Percentiles rank a stretch among this genome's conserved stretches.
Conservation (phyloP, 1,284 basidiomycete species). For the Rhodotorula glutinis region DNA sequence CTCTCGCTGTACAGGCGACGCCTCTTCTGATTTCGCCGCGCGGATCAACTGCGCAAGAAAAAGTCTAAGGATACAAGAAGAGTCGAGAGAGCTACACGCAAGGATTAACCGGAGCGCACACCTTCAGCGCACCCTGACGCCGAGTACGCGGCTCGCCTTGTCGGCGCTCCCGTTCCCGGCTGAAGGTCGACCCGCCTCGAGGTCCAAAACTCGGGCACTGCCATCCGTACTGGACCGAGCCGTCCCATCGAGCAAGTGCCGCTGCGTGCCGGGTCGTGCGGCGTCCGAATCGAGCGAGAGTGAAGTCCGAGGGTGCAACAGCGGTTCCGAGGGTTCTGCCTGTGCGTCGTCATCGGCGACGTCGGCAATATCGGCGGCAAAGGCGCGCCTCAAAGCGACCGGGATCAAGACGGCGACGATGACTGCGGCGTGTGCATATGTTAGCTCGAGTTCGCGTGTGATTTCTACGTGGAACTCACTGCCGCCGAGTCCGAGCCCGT, state of each 20-base stretch:
- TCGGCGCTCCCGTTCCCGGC: constrained; percentile 15
- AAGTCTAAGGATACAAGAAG: too few relatives aligned
- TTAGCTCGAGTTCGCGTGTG: constrained; percentile 47
- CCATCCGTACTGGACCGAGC: constrained; percentile 11
- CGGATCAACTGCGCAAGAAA: too few relatives aligned
- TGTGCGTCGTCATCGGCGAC: constrained; percentile 27
- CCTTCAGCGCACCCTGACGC: constrained; percentile 19
- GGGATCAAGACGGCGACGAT: constrained; percentile 87
- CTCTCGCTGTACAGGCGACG: too few relatives aligned
- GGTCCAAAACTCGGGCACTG: constrained; percentile 1
- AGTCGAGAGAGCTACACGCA: too few relatives aligned
- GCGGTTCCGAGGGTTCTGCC: constrained; percentile 8
- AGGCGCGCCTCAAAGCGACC: constrained; percentile 60
- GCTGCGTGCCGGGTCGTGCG: background rate
- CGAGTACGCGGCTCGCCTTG: constrained; percentile 32
- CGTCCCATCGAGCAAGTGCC: background rate
- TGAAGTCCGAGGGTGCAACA: background rate
- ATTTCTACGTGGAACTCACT: constrained; percentile 9
- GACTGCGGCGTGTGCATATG: constrained; percentile 58
- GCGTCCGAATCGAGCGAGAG: constrained; percentile 14
- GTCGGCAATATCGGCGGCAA: constrained; percentile 37
- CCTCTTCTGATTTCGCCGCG: too few relatives aligned
- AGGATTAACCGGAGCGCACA: too few relatives aligned
- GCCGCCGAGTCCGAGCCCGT: constrained; percentile 52
- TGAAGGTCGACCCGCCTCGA: background rate